phyloP scores from a whole-genome alignment of 163 green algal genomes.

The Chlorella variabilis region DNA sequence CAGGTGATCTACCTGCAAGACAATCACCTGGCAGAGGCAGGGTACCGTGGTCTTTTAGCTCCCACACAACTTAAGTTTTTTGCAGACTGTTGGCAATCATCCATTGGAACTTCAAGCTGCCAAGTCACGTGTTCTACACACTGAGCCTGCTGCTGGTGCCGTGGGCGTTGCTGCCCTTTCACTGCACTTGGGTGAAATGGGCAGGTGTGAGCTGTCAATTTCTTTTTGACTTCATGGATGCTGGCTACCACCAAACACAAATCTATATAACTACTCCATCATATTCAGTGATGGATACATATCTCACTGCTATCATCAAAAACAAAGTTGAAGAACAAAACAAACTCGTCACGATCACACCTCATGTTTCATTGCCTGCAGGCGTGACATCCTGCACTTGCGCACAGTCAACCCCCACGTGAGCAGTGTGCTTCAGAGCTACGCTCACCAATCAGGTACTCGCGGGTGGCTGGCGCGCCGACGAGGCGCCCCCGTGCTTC shows the following conservation, averaged over 20 bases:
- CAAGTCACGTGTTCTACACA: constrained; percentile 81
- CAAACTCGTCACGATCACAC: too few relatives aligned
- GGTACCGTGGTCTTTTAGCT: too few relatives aligned
- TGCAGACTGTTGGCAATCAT: constrained; percentile 72
- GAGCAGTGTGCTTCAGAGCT: not conserved
- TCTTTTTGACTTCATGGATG: not conserved
- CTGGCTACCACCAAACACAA: not conserved
- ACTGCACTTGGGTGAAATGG: not conserved
- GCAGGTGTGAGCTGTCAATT: constrained; percentile 2
- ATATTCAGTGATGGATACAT: too few relatives aligned
- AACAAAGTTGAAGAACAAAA: too few relatives aligned
- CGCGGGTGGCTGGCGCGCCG: constrained; percentile 4
- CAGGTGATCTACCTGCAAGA: too few relatives aligned
- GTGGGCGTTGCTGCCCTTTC: constrained; percentile 54
- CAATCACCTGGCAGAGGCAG: too few relatives aligned
- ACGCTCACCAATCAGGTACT: not conserved
- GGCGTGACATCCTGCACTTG: constrained; percentile 68
- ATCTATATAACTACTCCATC: too few relatives aligned
- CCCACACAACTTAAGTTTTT: too few relatives aligned
- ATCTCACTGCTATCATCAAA: too few relatives aligned
- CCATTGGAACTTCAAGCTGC: constrained; percentile 32
- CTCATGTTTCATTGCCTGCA: too few relatives aligned
- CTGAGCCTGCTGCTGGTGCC: constrained; percentile 80
- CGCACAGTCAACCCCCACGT: constrained; percentile 17
- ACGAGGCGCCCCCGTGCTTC: not conserved